Conservation (phyloP, 2,329 filamentous ascomycete species). For the Aspergillus sp. region DNA sequence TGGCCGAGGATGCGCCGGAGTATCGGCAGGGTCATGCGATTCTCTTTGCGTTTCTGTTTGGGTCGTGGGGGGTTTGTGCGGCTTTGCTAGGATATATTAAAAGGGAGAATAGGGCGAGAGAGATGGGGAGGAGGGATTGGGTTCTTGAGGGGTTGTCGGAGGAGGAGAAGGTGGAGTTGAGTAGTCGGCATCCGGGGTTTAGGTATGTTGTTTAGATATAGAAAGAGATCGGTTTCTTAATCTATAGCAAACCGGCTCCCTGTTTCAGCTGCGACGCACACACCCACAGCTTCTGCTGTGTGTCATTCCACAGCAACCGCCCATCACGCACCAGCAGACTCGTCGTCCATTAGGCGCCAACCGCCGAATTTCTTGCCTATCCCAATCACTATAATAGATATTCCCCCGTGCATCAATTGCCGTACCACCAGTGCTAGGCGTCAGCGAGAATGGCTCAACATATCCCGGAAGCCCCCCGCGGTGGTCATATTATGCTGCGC, state of each 20-base stretch:
- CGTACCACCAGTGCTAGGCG: slow-evolving; percentile 38
- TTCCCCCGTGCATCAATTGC: slow-evolving; percentile 40
- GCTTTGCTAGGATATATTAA: neutral
- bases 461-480: slow-evolving; percentile 17
- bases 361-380: slow-evolving; percentile 18
- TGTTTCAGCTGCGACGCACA: slow-evolving; percentile 5
- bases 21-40: slow-evolving; percentile 8
- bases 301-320: slow-evolving; percentile 1
- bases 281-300: slow-evolving; percentile 9
- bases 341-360: slow-evolving; percentile 1
- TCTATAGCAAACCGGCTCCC: neutral
- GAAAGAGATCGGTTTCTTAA: neutral
- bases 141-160: neutral
- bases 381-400: slow-evolving; percentile 38
- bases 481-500: slow-evolving; percentile 21
- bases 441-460: slow-evolving; percentile 29
- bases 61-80: neutral
- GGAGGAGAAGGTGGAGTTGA: neutral
- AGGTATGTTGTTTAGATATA: neutral
- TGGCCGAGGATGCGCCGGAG: slow-evolving; percentile 2
- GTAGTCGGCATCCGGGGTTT: slow-evolving; percentile 8
- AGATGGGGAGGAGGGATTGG: neutral
- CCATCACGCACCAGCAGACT: slow-evolving; percentile 7
- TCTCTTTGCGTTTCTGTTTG: slow-evolving; percentile 6
- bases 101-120: neutral